A percentile compares a stretch with the other conserved stretches of the same genome.
phyloP scores from a whole-genome alignment of 2,329 filamentous ascomycete genomes.

The Xylariaceae sp. region DNA sequence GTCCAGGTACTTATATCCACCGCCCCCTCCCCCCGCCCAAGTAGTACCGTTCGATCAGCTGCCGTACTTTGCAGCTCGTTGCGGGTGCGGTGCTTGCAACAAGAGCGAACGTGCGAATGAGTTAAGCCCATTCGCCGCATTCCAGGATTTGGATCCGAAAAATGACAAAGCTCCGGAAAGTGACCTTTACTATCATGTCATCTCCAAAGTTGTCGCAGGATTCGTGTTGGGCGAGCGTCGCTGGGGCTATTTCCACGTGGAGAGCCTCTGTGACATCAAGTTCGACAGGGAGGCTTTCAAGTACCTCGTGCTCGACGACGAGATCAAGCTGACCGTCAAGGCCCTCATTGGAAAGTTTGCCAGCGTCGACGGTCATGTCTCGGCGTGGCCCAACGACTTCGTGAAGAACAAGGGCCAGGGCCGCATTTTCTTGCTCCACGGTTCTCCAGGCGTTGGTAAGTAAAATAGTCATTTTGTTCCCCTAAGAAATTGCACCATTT shows the following conservation, averaged over 20 bases:
- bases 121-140: constrained; percentile 47
- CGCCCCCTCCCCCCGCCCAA: constrained; percentile 31
- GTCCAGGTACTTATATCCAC: constrained; percentile 44
- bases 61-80: constrained; percentile 50
- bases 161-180: constrained; percentile 46
- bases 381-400: constrained; percentile 55
- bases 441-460: constrained; percentile 57
- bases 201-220: constrained; percentile 53
- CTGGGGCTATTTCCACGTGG: constrained; percentile 53
- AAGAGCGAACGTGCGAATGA: constrained; percentile 29
- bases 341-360: constrained; percentile 57
- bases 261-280: constrained; percentile 48
- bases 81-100: constrained; percentile 49
- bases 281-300: constrained; percentile 58
- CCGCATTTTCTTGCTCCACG: constrained; percentile 59
- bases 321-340: constrained; percentile 56
- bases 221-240: constrained; percentile 54
- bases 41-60: constrained; percentile 47
- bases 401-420: constrained; percentile 59
- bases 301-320: constrained; percentile 56
- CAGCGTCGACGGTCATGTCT: constrained; percentile 47
- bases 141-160: constrained; percentile 50
- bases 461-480: not conserved
- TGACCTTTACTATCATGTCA: constrained; percentile 53
- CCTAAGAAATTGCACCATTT: not conserved